Percentiles rank a stretch among this genome's conserved stretches.
These are phyloP conservation scores for Yamadazyma aaseri DNA, from an alignment of 1,139 yeast genomes.

Conservation along the genomic window DNA sequence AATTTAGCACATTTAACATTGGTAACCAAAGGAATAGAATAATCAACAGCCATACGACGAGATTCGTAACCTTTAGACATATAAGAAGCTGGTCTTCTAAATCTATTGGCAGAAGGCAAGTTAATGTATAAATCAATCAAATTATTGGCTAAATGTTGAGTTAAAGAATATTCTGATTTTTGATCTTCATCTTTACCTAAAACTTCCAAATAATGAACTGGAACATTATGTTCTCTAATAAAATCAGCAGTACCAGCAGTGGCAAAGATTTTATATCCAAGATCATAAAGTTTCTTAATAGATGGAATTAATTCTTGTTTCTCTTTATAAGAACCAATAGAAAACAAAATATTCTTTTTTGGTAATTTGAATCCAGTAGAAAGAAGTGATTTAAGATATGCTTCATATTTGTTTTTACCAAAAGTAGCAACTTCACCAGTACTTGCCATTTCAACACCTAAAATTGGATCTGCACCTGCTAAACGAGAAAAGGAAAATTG, in stretches of 20 bases:
- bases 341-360: constrained; percentile 88
- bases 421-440: constrained; percentile 99
- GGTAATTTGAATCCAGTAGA: constrained; percentile 96
- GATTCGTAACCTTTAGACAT: constrained; percentile 97
- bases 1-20: constrained; percentile 97
- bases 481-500: constrained; percentile 97
- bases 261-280: constrained; percentile 91
- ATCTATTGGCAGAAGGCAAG: constrained; percentile 93
- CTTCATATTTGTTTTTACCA: constrained; percentile 95
- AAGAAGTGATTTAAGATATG: constrained; percentile 88
- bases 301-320: constrained; percentile 91
- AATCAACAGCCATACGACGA: constrained; percentile 99
- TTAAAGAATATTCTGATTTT: constrained; percentile 90
- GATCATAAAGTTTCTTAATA: constrained; percentile 72
- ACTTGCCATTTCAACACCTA: constrained; percentile 99
- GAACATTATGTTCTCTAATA: constrained; percentile 89
- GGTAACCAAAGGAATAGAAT: constrained; percentile 95
- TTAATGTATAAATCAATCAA: constrained; percentile 94
- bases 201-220: constrained; percentile 93
- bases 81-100: constrained; percentile 98
- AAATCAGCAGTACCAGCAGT: constrained; percentile 99
- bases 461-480: constrained; percentile 97
- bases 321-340: constrained; percentile 97
- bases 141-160: constrained; percentile 95
- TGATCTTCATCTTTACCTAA: constrained; percentile 72